A percentile compares a stretch with the other conserved stretches of the same genome.
phyloP scores from a whole-genome alignment of 2,329 filamentous ascomycete species.

The Trichoderma gracile region DNA sequence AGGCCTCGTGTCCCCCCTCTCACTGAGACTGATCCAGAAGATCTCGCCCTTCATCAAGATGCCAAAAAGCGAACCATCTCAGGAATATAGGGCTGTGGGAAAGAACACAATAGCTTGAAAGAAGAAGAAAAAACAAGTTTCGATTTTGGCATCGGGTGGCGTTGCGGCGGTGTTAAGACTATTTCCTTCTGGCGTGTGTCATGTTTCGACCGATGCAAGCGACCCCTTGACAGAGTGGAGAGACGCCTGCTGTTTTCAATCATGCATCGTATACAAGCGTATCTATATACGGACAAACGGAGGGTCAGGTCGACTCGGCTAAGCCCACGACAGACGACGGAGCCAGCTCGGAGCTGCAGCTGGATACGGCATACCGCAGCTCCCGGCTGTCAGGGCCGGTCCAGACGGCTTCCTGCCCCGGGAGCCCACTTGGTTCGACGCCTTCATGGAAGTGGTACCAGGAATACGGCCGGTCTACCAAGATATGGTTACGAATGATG shows the following conservation, averaged over 20 bases:
- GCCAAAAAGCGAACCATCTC: too few relatives aligned
- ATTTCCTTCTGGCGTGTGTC: conserved; percentile 13
- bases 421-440: background rate
- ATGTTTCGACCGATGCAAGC: background rate
- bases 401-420: background rate
- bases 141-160: background rate
- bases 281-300: too few relatives aligned
- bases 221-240: conserved; percentile 14
- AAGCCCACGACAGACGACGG: background rate
- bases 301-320: background rate
- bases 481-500: background rate
- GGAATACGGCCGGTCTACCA: background rate
- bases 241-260: background rate
- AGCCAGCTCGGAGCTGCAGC: conserved; percentile 7
- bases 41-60: too few relatives aligned
- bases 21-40: background rate
- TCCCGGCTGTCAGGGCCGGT: conserved; percentile 8
- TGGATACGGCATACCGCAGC: background rate
- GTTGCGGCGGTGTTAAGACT: conserved; percentile 4
- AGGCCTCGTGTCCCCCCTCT: background rate
- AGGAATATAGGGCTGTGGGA: background rate
- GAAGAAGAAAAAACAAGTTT: background rate
- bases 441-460: background rate
- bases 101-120: background rate
- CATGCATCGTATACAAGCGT: background rate